Evolutionary conservation across 2,329 filamentous ascomycete genomes (phyloP).

Genomic region (Cadophora sp.): DNA sequence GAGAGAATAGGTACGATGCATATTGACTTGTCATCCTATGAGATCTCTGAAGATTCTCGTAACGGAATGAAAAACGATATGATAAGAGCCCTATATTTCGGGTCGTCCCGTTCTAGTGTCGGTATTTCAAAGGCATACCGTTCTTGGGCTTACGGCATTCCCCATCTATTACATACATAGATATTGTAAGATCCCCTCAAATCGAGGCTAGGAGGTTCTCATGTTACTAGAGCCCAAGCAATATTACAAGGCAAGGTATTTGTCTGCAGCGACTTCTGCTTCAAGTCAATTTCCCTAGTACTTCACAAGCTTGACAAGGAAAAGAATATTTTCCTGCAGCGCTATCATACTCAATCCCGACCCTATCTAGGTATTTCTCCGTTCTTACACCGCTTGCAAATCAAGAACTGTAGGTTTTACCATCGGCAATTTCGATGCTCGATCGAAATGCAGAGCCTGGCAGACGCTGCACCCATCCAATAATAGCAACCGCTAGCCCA

Average conservation of each 20-base stretch:
- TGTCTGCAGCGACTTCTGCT: neutral
- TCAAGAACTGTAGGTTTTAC: neutral
- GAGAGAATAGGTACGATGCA: neutral
- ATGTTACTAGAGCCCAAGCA: neutral
- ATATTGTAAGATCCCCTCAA: neutral
- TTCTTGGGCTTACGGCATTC: neutral
- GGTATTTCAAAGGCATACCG: neutral
- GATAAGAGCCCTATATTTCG: constrained; percentile 11
- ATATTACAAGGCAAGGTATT: neutral
- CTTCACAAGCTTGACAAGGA: no score
- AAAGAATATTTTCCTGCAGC: no score
- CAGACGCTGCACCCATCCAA: neutral
- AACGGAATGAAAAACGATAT: neutral
- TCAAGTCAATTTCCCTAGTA: no score
- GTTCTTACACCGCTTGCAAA: neutral
- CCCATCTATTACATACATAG: no score
- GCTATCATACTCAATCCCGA: no score
- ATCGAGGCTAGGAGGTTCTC: neutral
- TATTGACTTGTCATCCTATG: neutral
- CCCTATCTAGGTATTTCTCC: no score
- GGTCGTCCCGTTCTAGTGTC: constrained; percentile 19
- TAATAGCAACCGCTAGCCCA: neutral
- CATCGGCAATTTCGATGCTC: neutral
- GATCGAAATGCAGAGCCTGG: neutral
- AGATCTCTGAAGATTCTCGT: neutral